Evolutionary conservation across 768 basidiomycete species (phyloP).

Genomic region (Suillus discolor): DNA sequence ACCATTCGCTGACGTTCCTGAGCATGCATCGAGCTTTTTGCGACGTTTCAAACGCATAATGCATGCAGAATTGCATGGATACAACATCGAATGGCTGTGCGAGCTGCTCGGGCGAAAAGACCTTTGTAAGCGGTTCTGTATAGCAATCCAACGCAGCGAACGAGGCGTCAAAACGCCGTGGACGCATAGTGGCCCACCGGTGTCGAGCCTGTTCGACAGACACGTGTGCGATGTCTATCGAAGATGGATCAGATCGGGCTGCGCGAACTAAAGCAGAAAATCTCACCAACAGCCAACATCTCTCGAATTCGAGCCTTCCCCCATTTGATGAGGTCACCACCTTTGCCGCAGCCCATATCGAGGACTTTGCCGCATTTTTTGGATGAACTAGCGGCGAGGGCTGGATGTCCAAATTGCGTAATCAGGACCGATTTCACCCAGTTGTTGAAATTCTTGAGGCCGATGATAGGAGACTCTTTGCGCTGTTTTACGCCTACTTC

Average conservation of each 20-base stretch:
- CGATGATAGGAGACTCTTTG: conserved; percentile 90
- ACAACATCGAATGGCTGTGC: conserved; percentile 87
- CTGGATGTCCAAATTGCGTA: conserved; percentile 82
- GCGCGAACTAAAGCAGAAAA: neutral
- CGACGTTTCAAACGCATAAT: conserved; percentile 96
- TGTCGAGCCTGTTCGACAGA: conserved; percentile 87
- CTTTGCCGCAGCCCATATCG: conserved; percentile 99
- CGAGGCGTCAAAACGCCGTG: conserved; percentile 67
- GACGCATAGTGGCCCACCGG: conserved; percentile 59
- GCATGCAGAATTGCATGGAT: conserved; percentile 99
- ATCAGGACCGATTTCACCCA: conserved; percentile 99
- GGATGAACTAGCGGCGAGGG: conserved; percentile 42
- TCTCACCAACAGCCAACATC: conserved; percentile 76
- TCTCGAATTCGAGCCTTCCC: conserved; percentile 79
- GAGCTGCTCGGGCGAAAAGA: conserved; percentile 63
- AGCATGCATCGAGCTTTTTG: conserved; percentile 91
- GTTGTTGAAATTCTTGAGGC: conserved; percentile 97
- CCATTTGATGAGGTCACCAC: conserved; percentile 97
- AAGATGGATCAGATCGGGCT: conserved; percentile 2
- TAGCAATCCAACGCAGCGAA: conserved; percentile 94
- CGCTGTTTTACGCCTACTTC: conserved; percentile 89
- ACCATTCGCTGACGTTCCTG: conserved; percentile 79
- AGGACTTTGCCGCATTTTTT: conserved; percentile 73
- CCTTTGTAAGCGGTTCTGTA: conserved; percentile 65
- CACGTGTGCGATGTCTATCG: conserved; percentile 81